Percentiles rank a stretch among this genome's conserved stretches.
Evolutionary conservation across 768 basidiomycete genomes (phyloP).

Genomic region (Cystobasidium tubakii): DNA sequence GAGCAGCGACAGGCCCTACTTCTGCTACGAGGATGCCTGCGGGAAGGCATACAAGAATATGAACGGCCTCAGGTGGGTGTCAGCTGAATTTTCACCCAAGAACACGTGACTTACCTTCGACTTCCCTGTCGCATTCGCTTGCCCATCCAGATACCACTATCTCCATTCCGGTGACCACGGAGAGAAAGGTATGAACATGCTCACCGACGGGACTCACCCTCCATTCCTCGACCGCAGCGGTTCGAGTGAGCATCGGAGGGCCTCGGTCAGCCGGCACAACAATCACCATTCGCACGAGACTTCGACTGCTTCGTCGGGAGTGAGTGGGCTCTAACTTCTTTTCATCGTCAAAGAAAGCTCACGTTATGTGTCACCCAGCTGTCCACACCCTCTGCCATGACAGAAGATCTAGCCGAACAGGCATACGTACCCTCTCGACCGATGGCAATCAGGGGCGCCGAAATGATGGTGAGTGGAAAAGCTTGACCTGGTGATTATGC

Average conservation of each 20-base stretch:
- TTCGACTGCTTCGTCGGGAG: background rate
- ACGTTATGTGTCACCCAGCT: no score
- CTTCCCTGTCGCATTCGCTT: no score
- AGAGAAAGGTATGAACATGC: constrained; percentile 23
- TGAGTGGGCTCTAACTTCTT: background rate
- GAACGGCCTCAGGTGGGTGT: constrained; percentile 10
- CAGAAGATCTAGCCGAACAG: background rate
- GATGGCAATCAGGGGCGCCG: background rate
- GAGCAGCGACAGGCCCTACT: constrained; percentile 22
- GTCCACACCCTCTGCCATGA: background rate
- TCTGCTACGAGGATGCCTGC: constrained; percentile 19
- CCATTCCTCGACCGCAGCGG: constrained; percentile 13
- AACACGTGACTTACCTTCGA: background rate
- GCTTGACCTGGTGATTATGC: no score
- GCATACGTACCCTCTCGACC: background rate
- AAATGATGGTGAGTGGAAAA: background rate
- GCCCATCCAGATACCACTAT: background rate
- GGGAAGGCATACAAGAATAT: constrained; percentile 22
- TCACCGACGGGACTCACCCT: constrained; percentile 21
- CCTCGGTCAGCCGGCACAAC: background rate
- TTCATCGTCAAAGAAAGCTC: no score
- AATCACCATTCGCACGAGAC: background rate
- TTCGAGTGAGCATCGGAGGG: background rate
- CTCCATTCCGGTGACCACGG: constrained; percentile 13
- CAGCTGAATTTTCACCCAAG: background rate